Percentiles rank a stretch among this genome's conserved stretches.
These are phyloP conservation scores for Pterocarpus macrocarpus DNA, from an alignment of 306 rosid species.

Conservation along the genomic window DNA sequence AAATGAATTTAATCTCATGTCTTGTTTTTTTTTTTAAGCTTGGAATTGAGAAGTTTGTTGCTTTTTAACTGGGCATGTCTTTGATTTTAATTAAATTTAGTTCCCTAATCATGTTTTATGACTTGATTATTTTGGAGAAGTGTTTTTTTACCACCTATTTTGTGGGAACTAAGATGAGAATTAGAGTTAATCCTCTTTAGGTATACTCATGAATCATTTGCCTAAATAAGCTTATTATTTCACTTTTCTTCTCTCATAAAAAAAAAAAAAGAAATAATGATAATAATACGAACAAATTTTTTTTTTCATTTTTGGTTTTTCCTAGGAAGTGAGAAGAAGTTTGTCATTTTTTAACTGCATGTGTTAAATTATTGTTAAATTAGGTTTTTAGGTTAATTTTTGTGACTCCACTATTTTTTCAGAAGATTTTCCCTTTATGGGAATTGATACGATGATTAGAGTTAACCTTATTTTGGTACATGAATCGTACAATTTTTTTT, in stretches of 20 bases:
- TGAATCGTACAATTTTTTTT: not conserved
- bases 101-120: not conserved
- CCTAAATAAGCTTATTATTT: no score
- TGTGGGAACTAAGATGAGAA: not conserved
- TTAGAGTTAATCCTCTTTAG: not conserved
- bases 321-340: not conserved
- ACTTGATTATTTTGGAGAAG: not conserved
- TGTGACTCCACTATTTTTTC: not conserved
- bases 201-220: no score
- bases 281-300: no score
- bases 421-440: not conserved
- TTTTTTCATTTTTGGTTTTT: not conserved
- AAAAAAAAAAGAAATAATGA: no score
- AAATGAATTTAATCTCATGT: no score
- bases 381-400: not conserved
- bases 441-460: not conserved
- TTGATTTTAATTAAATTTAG: not conserved
- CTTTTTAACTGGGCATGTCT: not conserved
- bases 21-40: no score
- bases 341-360: not conserved
- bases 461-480: slow-evolving; percentile 1
- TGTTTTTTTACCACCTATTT: not conserved
- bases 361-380: not conserved
- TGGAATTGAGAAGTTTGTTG: not conserved
- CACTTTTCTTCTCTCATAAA: no score